These are phyloP conservation scores for Marsdenia floribunda DNA, from an alignment of 257 asterid genomes.

Conservation along the genomic window DNA sequence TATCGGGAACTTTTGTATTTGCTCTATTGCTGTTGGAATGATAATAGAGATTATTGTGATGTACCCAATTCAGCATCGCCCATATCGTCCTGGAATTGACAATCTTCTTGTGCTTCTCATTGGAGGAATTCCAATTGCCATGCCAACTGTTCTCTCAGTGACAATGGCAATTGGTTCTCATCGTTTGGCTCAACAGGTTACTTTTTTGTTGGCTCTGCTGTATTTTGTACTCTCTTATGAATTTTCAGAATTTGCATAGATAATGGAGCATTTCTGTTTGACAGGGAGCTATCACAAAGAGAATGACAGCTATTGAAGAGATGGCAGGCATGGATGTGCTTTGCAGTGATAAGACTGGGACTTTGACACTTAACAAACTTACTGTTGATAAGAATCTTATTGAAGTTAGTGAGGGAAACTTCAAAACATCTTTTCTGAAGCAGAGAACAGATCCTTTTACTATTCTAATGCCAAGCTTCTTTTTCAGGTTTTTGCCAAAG, in stretches of 20 bases:
- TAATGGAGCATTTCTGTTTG: slow-evolving; percentile 7
- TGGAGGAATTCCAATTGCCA: slow-evolving; percentile 98
- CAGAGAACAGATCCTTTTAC: not conserved
- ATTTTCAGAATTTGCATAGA: slow-evolving; percentile 3
- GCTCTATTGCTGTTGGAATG: slow-evolving; percentile 98
- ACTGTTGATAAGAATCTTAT: slow-evolving; percentile 94
- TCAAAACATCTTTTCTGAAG: not conserved
- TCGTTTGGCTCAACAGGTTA: slow-evolving; percentile 92
- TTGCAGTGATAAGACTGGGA: slow-evolving; percentile 96
- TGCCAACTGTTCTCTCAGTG: slow-evolving; percentile 97
- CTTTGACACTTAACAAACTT: slow-evolving; percentile 87
- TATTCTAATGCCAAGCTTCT: not conserved
- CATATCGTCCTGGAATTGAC: slow-evolving; percentile 94
- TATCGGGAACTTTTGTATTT: slow-evolving; percentile 94
- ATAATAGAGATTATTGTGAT: slow-evolving; percentile 79
- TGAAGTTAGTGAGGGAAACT: slow-evolving; percentile 44
- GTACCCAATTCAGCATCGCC: slow-evolving; percentile 90
- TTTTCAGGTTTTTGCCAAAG: slow-evolving; percentile 75
- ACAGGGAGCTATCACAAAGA: slow-evolving; percentile 97
- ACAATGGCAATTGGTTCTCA: slow-evolving; percentile 99
- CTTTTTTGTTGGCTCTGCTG: slow-evolving; percentile 12
- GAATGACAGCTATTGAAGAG: slow-evolving; percentile 99
- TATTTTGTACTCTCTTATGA: not conserved
- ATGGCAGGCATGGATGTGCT: slow-evolving; percentile 99
- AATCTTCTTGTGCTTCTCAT: slow-evolving; percentile 96